Base-by-base conservation (phyloP, 1,284 basidiomycete species). In the Abortiporus biennis region DNA sequence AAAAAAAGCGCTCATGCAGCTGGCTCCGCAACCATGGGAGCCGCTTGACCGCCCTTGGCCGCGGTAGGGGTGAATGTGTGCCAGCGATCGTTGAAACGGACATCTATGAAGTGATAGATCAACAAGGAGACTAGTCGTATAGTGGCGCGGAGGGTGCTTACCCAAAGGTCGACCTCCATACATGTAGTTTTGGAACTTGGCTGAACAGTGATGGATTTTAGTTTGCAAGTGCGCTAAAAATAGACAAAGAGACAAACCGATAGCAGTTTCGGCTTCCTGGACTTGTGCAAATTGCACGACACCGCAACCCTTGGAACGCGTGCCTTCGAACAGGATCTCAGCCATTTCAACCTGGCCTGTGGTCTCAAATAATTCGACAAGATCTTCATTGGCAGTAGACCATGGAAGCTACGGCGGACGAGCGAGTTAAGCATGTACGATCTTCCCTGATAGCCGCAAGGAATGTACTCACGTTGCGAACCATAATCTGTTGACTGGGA, bases 371-470 rank as follows among this genome's bases (percentile, higher is more conserved):
- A 99, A 69, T 66, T 99, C 95, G 19, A 98, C 94, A 22, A 99
- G 70, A 60, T 99, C 95, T 59, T 98, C 94, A 63, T 98, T 96
- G n/a, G 93, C 91, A 25, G 95, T 99, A 13, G 93, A 97, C 92
- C 93, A 98, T 0, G 95, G 95, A 15, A 99, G 69, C 92, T 97
- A 54, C n/a, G n/a, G n/a, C n/a, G 12, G 33, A 34, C 17, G 6
- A 29, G 27, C 20, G 45, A 32, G 27, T 9, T n/a, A 42, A 36
- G 46, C 45, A n/a, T n/a, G n/a, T n/a, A n/a, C n/a, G n/a, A 49
- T 44, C 8, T 36, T 23, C 27, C 6, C 29, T 21, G 15, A 12
- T 16, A 19, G 17, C 13, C 17, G 17, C 23, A 13, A 39, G 24
- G 24, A 12, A 30, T 33, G 36, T 12, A 80, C 92, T 66, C 63